Evolutionary conservation across 768 basidiomycete species (phyloP), one percentile per base, ranked within the genome.

Genomic region (Grammothele lineata): DNA sequence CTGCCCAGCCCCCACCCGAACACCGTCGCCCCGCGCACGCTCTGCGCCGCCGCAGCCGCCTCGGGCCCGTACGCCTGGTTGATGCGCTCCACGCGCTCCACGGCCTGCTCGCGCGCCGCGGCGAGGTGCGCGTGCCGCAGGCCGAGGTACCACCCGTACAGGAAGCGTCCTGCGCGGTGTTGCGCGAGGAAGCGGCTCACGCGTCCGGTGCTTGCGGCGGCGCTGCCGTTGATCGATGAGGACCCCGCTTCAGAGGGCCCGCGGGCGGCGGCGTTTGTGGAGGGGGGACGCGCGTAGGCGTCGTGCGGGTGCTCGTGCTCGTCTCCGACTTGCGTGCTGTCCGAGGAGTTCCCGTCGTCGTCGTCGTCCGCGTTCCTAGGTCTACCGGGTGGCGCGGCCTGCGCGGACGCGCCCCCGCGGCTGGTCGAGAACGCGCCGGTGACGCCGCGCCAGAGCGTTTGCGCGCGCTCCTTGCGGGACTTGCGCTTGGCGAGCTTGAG

Each of bases 1-100:
- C 79, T 81, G 2, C 88, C 87, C 40, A 90, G 64, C 0, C 83
- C 85, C 87, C 89, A 90, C 1, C 85, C 85, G 0, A 71, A 59
- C 60, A 26, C 63, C 63, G 48, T 54, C 59, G 26, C 56, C 53
- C 43, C 62, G 64, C 53, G 64, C 50, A 35, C 30, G 40, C 51
- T 47, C 33, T 37, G 17, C 22, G 51, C 43, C 1, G 56, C 17
- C 21, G 7, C 37, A 9, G 40, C 43, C 15, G 62, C 67, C 11
- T 70, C 67, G 5, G 58, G 55, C 12, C 76, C 68, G 43, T 78
- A 82, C 35, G 83, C 71, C 56, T 78, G 77, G n/a, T 82, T 71
- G 14, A 87, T 75, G 24, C 85, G 72, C 59, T 84, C 77, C 2
- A 75, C 77, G 4, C 79, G 76, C 61, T 89, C 86, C 6, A 73